Evolutionary conservation across 768 basidiomycete species (phyloP), one percentile per base, ranked within the genome.

Genomic region (Kwoniella bestiolae): DNA sequence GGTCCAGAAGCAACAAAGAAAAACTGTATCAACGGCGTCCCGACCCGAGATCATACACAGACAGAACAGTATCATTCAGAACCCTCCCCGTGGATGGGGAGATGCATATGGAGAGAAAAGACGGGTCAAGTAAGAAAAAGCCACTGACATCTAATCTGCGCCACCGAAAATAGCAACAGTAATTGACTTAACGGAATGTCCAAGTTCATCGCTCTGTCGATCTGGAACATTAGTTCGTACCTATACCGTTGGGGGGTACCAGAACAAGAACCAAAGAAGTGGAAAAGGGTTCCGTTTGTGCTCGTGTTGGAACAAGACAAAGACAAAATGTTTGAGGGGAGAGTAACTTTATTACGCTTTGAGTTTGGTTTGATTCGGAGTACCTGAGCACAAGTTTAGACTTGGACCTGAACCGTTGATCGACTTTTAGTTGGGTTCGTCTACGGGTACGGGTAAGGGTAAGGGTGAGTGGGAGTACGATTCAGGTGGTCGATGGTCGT

Each of bases 61-160:
- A 41, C 8, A 41, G 38, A 41, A 41, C 18, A 8, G 38, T 8
- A 41, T 41, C 38, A 18, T 41, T n/a, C n/a, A n/a, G n/a, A n/a
- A n/a, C n/a, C n/a, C n/a, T n/a, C n/a, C n/a, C n/a, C n/a, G n/a
- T n/a, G n/a, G n/a, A n/a, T n/a, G n/a, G n/a, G n/a, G n/a, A n/a
- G n/a, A n/a, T n/a, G n/a, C n/a, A n/a, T n/a, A n/a, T n/a, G n/a
- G n/a, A n/a, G n/a, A n/a, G n/a, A n/a, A n/a, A n/a, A n/a, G n/a
- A n/a, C n/a, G n/a, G n/a, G n/a, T n/a, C n/a, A 51, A 41, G 38
- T 18, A 41, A 18, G 38, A 51, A 29, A 26, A 51, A 25, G 50
- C 50, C 50, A 51, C 50, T 51, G 50, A 51, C 50, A 51, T 26
- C 21, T 51, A 12, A n/a, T n/a, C n/a, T 21, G 29, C 26, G 14